Base-by-base conservation (phyloP, 768 basidiomycete species). In the Leccinum aurantiacum region DNA sequence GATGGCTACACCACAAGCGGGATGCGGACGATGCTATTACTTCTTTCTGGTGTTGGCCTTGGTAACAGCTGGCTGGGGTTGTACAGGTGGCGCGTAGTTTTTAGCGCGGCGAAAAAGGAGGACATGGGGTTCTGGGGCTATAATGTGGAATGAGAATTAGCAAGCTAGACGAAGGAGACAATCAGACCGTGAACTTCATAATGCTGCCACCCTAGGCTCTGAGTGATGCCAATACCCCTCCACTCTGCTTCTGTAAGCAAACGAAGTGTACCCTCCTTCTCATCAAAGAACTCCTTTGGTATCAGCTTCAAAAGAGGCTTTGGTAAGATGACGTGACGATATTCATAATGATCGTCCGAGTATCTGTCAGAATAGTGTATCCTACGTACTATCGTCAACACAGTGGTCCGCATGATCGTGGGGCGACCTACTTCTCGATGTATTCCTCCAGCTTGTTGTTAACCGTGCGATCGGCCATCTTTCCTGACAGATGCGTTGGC, bases 161-260 rank as follows among this genome's bases (percentile, higher is more conserved):
- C 19, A 57, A 48, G 25, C 55, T 38, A 53, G 47, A 53, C 19
- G 27, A 41, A 15, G 25, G 14, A 48, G 17, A n/a, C 10, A 38
- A 22, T 63, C 81, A 63, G 63, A 89, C 94, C 91, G 69, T 98
- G 95, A n/a, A 95, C 91, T 79, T 95, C 95, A 68, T 95, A 98
- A 68, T 97, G 95, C 70, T 93, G 91, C 95, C 95, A 98, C 4
- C 95, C 95, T 24, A 96, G 79, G 74, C 92, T 95, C 76, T 99
- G 96, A 46, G 90, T 91, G 63, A 98, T 96, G 9, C 96, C 96
- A 58, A 99, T 93, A 0, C 91, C 91, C 72, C 96, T 83, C 96
- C 96, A 99, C 75, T 99, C 97, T 47, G 82, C 76, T 71, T 99
- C 96, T 3, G 84, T 73, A 58, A 98, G 78, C 46, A 98, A 83